phyloP scores from a whole-genome alignment of 139 green algal genomes.

The Dunaliella primolecta region DNA sequence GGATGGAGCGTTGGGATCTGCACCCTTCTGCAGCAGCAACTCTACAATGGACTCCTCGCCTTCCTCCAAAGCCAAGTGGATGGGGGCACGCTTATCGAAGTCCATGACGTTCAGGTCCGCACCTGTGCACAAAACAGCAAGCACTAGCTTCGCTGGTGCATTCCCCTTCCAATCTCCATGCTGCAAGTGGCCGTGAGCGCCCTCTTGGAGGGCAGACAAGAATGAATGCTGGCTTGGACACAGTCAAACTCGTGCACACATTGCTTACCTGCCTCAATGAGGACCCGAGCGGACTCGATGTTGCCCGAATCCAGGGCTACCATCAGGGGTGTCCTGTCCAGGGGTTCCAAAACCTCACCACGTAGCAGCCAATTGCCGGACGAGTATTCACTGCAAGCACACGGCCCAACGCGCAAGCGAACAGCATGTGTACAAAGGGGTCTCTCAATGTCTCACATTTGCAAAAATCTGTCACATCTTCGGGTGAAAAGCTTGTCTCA shows the following conservation, averaged over 20 bases:
- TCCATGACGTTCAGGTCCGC: slow-evolving; percentile 36
- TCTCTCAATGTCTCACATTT: no score
- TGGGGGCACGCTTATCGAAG: slow-evolving; percentile 44
- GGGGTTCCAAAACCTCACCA: slow-evolving; percentile 42
- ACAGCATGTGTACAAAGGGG: no score
- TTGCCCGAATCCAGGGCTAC: slow-evolving; percentile 49
- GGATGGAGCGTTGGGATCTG: slow-evolving; percentile 45
- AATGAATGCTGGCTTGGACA: no score
- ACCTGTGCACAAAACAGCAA: background rate
- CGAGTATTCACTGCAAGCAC: slow-evolving; percentile 28
- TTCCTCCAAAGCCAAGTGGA: slow-evolving; percentile 56
- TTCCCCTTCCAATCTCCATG: background rate
- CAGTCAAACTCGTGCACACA: no score
- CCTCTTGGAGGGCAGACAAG: background rate
- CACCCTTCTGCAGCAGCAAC: slow-evolving; percentile 36
- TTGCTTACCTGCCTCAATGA: slow-evolving; percentile 46
- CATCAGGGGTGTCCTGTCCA: slow-evolving; percentile 48
- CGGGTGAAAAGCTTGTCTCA: no score
- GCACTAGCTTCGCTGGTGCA: background rate
- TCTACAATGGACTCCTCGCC: slow-evolving; percentile 18
- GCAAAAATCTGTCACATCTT: no score
- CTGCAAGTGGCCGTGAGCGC: background rate
- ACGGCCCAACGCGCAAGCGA: no score
- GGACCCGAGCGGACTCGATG: slow-evolving; percentile 20
- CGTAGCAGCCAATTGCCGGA: slow-evolving; percentile 49